phyloP scores from a whole-genome alignment of 2,329 filamentous ascomycete species.

The Pezizomycotina sp. region DNA sequence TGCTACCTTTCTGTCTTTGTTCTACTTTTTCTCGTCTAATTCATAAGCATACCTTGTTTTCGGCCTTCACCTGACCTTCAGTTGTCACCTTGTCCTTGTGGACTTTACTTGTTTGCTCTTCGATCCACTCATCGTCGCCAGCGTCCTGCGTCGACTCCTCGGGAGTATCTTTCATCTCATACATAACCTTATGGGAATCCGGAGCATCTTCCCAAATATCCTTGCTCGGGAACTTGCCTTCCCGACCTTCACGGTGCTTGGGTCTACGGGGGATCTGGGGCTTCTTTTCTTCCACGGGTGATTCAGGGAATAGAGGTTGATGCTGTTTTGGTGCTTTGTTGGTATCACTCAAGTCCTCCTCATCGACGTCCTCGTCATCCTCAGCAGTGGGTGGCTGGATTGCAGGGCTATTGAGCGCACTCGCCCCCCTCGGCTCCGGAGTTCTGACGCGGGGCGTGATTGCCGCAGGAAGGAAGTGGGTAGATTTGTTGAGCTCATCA shows the following conservation, averaged over 20 bases:
- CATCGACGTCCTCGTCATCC: conserved; percentile 36
- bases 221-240: conserved; percentile 72
- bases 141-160: conserved; percentile 40
- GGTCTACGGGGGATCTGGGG: conserved; percentile 30
- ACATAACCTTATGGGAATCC: conserved; percentile 54
- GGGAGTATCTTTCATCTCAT: conserved; percentile 9
- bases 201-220: conserved; percentile 97
- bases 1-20: neutral
- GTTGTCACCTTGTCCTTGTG: neutral
- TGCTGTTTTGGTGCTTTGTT: conserved; percentile 77
- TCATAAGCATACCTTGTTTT: conserved; percentile 4
- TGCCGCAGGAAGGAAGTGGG: conserved; percentile 11
- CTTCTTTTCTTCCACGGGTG: conserved; percentile 33
- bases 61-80: conserved; percentile 4
- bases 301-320: conserved; percentile 77
- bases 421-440: conserved; percentile 12
- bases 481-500: conserved; percentile 16
- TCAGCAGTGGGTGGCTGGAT: conserved; percentile 26
- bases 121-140: conserved; percentile 30
- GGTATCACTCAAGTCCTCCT: conserved; percentile 43
- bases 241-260: conserved; percentile 35
- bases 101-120: conserved; percentile 25
- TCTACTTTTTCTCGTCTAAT: too few species aligned
- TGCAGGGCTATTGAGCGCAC: conserved; percentile 30
- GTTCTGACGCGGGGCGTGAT: conserved; percentile 14